Evolutionary conservation across 2,329 filamentous ascomycete genomes (phyloP), one percentile per base, ranked within the genome.

Genomic region (Zasmidium cellare): DNA sequence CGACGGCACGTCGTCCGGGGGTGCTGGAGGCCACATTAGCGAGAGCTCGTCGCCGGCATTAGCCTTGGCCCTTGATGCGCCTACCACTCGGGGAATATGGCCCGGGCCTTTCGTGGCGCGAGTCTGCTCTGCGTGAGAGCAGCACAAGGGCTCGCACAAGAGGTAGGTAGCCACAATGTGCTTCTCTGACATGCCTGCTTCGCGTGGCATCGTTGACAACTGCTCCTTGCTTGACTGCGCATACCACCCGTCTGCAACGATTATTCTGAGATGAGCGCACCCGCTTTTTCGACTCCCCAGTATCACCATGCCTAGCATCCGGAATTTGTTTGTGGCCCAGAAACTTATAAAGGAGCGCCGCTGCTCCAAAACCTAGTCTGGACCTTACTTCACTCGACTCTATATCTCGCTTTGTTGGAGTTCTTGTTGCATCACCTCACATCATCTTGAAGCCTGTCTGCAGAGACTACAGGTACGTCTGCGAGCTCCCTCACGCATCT

Each of bases 291-390:
- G 52, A 51, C 46, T 52, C 51, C 44, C 35, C 44, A 28, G 63
- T 65, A 54, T 57, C 59, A 65, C 63, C 60, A 61, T 58, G 59
- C 54, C 56, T 19, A 47, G 49, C n/a, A 51, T 59, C 55, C 57
- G 59, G 61, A 63, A 64, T 56, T 65, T 63, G 63, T 64, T 65
- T 65, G 63, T 61, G 59, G 58, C 63, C 58, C 63, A 56, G 54
- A 57, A 45, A 51, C 53, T 55, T 64, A 64, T 62, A 65, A 57
- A 65, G 51, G 28, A 60, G 55, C 56, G 46, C 56, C 22, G 31
- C 50, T 52, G 35, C 35, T 41, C 35, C 35, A 41, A 41, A 5
- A 41, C 6, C 35, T 41, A 41, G 35, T 14, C 35, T n/a, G 7
- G 35, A 41, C 16, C 35, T 41, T 41, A 41, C 35, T 3, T 41